A percentile compares a stretch with the other conserved stretches of the same genome.
phyloP scores from a whole-genome alignment of 352 stramenopile species.

The Pelagophyceae sp. region DNA sequence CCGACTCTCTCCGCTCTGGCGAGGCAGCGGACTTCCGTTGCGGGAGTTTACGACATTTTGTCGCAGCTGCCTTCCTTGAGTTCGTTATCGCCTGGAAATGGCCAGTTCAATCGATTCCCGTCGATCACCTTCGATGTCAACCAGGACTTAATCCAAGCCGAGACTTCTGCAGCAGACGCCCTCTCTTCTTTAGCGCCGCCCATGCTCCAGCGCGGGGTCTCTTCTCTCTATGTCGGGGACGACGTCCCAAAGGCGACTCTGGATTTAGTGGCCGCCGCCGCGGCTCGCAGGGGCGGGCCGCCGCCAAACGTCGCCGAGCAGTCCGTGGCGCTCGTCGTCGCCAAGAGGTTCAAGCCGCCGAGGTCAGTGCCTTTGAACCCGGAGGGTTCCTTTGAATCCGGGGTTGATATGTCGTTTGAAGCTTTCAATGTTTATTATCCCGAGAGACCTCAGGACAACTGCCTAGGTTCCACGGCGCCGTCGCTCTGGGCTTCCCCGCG shows the following conservation, averaged over 20 bases:
- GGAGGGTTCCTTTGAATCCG: too few relatives aligned
- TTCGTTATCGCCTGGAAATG: background rate
- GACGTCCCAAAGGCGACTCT: background rate
- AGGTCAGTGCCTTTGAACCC: too few relatives aligned
- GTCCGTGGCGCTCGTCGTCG: background rate
- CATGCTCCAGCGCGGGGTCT: background rate
- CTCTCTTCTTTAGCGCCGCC: background rate
- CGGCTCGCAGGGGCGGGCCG: background rate
- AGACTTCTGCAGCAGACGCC: background rate
- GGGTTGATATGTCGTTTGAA: too few relatives aligned
- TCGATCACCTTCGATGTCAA: background rate
- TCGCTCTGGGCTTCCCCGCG: background rate
- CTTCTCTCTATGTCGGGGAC: conserved; percentile 1
- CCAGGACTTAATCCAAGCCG: background rate
- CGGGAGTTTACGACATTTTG: background rate
- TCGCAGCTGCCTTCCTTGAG: too few relatives aligned
- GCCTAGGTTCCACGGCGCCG: background rate
- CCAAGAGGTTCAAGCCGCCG: conserved; percentile 15
- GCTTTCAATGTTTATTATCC: too few relatives aligned
- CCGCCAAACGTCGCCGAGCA: background rate
- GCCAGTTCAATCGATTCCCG: background rate
- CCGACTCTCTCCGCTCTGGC: background rate
- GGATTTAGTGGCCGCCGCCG: background rate
- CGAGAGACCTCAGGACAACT: too few relatives aligned
- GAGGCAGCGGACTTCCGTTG: background rate